phyloP scores from a whole-genome alignment of 176 grass and related monocot genomes.

The barley (Hordeum vulgare) region MorexV3_pseudomolecules_assembly NC_058522.1:445397885-445398384 shows the following conservation, averaged over 20 bases:
- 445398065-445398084: not conserved
- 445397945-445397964: slow-evolving; percentile 26
- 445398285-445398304: slow-evolving; percentile 32
- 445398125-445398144: slow-evolving; percentile 49
- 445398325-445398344: slow-evolving; percentile 31
- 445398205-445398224: not conserved
- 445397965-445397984: slow-evolving; percentile 34
- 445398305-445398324: slow-evolving; percentile 29
- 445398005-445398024: slow-evolving; percentile 1
- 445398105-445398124: slow-evolving; percentile 48
- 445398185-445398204: not conserved
- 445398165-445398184: slow-evolving; percentile 5
- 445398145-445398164: slow-evolving; percentile 36
- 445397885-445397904: not conserved
- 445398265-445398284: slow-evolving; percentile 26
- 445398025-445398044: slow-evolving; percentile 1
- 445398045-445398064: not conserved
- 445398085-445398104: slow-evolving; percentile 43
- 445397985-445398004: slow-evolving; percentile 23
- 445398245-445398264: slow-evolving; percentile 35
- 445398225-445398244: not conserved
- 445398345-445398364: slow-evolving; percentile 29
- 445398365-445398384: slow-evolving; percentile 45
- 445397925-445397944: slow-evolving; percentile 26
- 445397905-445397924: slow-evolving; percentile 1